Evolutionary conservation across 805 yeast species (phyloP).

Genomic region (Metschnikowia borealis): DNA sequence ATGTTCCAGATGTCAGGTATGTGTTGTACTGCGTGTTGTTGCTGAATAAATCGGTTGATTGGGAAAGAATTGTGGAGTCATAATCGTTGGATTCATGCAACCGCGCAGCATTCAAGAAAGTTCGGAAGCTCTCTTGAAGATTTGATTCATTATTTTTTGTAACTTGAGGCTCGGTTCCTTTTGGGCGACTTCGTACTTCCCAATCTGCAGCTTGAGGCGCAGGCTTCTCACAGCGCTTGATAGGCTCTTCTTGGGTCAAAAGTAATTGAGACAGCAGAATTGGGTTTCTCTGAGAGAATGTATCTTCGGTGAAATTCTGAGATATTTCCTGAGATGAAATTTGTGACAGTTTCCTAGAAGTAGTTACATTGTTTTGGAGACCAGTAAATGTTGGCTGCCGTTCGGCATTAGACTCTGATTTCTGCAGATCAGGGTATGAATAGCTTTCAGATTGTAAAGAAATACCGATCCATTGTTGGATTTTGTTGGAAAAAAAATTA

Average conservation of each 20-base stretch:
- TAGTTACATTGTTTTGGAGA: background rate
- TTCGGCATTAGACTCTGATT: background rate
- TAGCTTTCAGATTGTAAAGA: conserved; percentile 6
- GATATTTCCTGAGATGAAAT: conserved; percentile 2
- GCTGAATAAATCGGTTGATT: conserved; percentile 4
- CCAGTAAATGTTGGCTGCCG: background rate
- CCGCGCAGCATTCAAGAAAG: conserved; percentile 7
- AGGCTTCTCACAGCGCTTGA: background rate
- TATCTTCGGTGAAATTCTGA: background rate
- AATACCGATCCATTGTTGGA: conserved; percentile 15
- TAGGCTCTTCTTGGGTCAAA: background rate
- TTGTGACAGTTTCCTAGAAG: conserved; percentile 7
- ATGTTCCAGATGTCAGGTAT: background rate
- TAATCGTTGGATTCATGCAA: background rate
- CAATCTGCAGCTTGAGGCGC: background rate
- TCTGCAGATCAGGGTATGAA: conserved; percentile 7
- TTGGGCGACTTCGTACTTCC: background rate
- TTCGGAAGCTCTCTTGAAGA: conserved; percentile 5
- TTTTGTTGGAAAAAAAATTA: conserved; percentile 15
- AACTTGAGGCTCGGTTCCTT: background rate
- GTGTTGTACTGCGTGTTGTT: conserved; percentile 1
- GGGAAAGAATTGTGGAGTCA: conserved; percentile 9
- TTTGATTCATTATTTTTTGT: background rate
- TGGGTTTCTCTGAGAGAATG: background rate
- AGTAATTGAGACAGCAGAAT: background rate